Base-by-base conservation (phyloP, 352 stramenopile genomes). In the Phytophthora melonis region DNA sequence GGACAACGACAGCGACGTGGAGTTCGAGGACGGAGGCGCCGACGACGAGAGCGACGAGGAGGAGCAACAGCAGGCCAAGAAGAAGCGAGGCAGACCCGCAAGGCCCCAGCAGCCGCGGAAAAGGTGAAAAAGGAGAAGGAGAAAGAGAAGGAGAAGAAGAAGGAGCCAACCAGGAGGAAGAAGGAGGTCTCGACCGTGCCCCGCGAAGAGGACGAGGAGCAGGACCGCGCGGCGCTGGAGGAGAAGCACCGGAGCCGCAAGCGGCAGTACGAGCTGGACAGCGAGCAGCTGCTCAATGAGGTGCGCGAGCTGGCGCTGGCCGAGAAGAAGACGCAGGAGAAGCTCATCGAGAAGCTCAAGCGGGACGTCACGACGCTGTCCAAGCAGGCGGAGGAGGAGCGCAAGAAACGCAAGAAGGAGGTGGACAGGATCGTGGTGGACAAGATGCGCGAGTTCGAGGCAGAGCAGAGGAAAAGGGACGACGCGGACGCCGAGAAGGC, bases 261-360 rank as follows among this genome's bases (percentile, higher is more conserved):
- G 63, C 66, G 89, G 78, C 78, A 93, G 50, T 85, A 78, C n/a
- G 82, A 93, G 63, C 78, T 66, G 11, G 87, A 96, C 68, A 86
- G 79, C 21, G 85, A 91, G 66, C 74, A 81, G 30, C 53, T 96
- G 68, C 72, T 96, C 41, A 57, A 81, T 34, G 85, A 96, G 50
- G 83, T 90, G 23, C 83, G 81, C 23, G 70, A 69, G 8, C 70
- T 94, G 10, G 86, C 87, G 1, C 72, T 82, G 62, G 79, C 90
- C 43, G 87, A 93, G 68, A 91, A 92, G 56, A 87, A 89, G 52
- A 86, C 78, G 59, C 91, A 96, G 65, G 83, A 93, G 47, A 83
- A 88, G 50, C 74, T 93, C 23, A 84, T 93, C 32, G 63, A 82
- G 45, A 92, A 90, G 69, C 65, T 96, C 16, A 93, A 93, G 65